These are phyloP conservation scores for Pistacia atlantica DNA, from an alignment of 345 rosid species.

Conservation along the genomic window DNA sequence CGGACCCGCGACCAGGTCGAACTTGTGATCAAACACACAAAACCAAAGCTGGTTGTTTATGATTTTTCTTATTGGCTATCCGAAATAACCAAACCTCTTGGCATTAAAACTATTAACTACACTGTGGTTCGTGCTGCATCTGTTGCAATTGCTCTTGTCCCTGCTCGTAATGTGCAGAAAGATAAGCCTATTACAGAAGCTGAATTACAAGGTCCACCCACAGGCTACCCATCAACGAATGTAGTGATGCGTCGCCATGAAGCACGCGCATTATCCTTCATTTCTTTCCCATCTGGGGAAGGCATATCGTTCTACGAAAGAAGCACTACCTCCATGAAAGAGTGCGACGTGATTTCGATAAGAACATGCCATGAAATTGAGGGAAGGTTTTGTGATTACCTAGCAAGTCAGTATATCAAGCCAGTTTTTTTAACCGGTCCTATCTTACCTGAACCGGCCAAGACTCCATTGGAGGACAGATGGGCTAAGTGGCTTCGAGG, in stretches of 20 bases:
- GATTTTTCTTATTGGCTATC: slow-evolving; percentile 68
- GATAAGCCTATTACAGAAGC: slow-evolving; percentile 41
- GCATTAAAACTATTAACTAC: slow-evolving; percentile 60
- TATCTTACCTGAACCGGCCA: slow-evolving; percentile 36
- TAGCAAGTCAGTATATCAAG: slow-evolving; percentile 47
- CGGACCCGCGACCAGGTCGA: slow-evolving; percentile 57
- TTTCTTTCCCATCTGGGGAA: slow-evolving; percentile 49
- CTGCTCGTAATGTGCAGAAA: slow-evolving; percentile 45
- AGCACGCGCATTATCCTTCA: slow-evolving; percentile 39
- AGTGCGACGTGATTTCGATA: slow-evolving; percentile 55
- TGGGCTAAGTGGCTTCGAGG: slow-evolving; percentile 60
- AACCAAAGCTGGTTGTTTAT: slow-evolving; percentile 52
- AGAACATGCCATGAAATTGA: slow-evolving; percentile 75
- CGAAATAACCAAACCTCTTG: slow-evolving; percentile 43
- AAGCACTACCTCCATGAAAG: slow-evolving; percentile 38
- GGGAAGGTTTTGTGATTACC: slow-evolving; percentile 60
- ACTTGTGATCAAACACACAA: slow-evolving; percentile 24
- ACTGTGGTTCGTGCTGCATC: slow-evolving; percentile 54
- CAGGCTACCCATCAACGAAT: slow-evolving; percentile 60
- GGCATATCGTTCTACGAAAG: slow-evolving; percentile 57
- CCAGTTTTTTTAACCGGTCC: slow-evolving; percentile 63
- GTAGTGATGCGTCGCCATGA: slow-evolving; percentile 52
- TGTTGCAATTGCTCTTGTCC: slow-evolving; percentile 58
- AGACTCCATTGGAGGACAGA: slow-evolving; percentile 37
- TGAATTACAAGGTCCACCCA: slow-evolving; percentile 50